Evolutionary conservation across 352 stramenopile genomes (phyloP).

Genomic region (Globisporangium abappressorium): DNA sequence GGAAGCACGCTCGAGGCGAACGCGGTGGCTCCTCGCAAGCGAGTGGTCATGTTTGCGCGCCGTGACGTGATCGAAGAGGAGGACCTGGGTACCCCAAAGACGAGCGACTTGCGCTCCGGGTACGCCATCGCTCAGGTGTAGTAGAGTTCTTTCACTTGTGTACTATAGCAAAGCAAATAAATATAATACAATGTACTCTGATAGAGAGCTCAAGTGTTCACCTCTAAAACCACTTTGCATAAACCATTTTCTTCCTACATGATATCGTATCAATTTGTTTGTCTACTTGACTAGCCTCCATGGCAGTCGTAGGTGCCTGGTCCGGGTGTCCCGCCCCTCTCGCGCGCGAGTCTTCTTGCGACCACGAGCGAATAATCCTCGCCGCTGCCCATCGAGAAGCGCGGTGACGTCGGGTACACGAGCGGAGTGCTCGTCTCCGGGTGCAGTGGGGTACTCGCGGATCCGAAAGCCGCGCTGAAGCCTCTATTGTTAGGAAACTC

Average conservation of each 20-base stretch:
- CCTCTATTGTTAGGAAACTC: neutral
- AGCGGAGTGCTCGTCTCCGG: slow-evolving; percentile 23
- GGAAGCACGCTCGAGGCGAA: neutral
- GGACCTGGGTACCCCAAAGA: slow-evolving; percentile 9
- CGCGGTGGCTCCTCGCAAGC: neutral
- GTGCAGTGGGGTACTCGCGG: slow-evolving; percentile 17
- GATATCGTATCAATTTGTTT: neutral
- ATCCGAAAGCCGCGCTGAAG: neutral
- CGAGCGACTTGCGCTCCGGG: neutral
- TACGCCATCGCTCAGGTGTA: slow-evolving; percentile 2
- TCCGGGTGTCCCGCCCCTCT: slow-evolving; percentile 24
- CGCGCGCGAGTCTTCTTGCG: slow-evolving; percentile 23
- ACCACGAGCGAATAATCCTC: slow-evolving; percentile 42
- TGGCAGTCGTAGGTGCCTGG: slow-evolving; percentile 39
- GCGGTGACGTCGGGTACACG: slow-evolving; percentile 20
- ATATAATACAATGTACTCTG: neutral
- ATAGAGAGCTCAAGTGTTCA: neutral
- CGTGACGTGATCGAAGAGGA: neutral
- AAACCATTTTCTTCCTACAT: neutral
- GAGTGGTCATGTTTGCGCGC: slow-evolving; percentile 13
- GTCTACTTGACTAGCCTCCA: slow-evolving; percentile 19
- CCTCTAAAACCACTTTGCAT: neutral
- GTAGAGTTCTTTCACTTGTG: neutral
- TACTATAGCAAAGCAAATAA: neutral
- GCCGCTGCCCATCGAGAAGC: slow-evolving; percentile 24